Evolutionary conservation across 352 stramenopile species (phyloP), one percentile per base, ranked within the genome.

Genomic region (Pythium rhizo-oryzae): DNA sequence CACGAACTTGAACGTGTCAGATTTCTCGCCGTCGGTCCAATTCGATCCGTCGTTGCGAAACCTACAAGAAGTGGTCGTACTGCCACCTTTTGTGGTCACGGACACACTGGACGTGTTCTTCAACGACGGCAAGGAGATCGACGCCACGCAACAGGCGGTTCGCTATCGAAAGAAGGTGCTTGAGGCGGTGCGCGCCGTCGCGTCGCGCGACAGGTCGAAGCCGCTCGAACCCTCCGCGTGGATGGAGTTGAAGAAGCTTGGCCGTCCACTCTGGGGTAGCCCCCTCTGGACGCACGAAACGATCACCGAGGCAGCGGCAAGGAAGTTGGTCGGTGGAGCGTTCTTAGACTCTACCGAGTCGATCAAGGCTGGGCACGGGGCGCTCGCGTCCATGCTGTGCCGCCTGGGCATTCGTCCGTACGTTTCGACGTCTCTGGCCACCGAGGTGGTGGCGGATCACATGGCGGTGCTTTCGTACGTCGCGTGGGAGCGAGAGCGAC

Each of bases 31-130:
- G 25, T n/a, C 64, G 5, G 23, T 18, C 6, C n/a, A n/a, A 15
- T 46, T 18, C 18, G 33, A 33, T 50, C 59, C 39, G 8, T 53
- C 18, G 21, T 18, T 21, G 52, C 24, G 89, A 83, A 89, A 77
- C 77, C 90, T 74, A 72, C 63, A 82, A 86, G 82, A 88, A n/a
- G n/a, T 65, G 12, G 2, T 6, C 70, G n/a, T 75, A 12, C 79
- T 94, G 76, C 84, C 85, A 63, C 72, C 82, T 63, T 85, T 91
- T 63, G 56, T 91, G 53, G 74, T 89, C 71, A 84, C 71, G 1
- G 30, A 75, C 19, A 75, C 65, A 16, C 73, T 81, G 55, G 74
- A 81, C 46, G 41, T 67, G 9, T 46, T 39, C n/a, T 55, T 60
- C 15, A 50, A 60, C 41, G 24, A 24, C 11, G 18, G 24, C 50